Evolutionary conservation across 2,329 filamentous ascomycete species (phyloP).

Genomic region (Metarhizium brunneum): DNA sequence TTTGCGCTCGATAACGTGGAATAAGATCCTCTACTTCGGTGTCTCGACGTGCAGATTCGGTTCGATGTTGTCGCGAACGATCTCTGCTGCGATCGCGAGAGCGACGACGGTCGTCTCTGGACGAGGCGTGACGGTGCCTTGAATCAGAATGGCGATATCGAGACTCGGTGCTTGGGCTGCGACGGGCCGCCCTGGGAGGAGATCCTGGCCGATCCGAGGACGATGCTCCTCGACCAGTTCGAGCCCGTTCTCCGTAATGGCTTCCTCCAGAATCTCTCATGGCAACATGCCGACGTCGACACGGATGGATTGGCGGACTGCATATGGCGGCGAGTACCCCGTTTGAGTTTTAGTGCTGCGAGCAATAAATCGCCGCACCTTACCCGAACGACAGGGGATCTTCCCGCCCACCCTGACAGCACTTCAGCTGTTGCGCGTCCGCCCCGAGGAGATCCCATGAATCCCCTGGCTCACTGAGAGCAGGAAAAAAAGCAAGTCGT

Average conservation of each 20-base stretch:
- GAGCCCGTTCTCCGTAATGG: conserved; percentile 27
- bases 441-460: neutral
- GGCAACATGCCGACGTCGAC: conserved; percentile 29
- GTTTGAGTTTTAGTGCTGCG: conserved; percentile 30
- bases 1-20: conserved; percentile 25
- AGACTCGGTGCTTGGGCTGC: conserved; percentile 17
- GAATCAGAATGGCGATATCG: conserved; percentile 24
- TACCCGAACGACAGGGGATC: conserved; percentile 20
- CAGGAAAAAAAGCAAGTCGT: neutral
- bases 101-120: conserved; percentile 23
- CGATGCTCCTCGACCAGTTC: conserved; percentile 24
- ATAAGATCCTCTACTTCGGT: conserved; percentile 27
- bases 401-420: neutral
- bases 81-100: conserved; percentile 30
- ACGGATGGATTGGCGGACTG: conserved; percentile 22
- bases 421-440: neutral
- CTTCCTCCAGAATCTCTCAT: conserved; percentile 29
- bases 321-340: conserved; percentile 18
- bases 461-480: neutral
- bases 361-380: conserved; percentile 28
- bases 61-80: conserved; percentile 16
- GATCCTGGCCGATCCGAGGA: conserved; percentile 22
- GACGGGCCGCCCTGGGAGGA: conserved; percentile 21
- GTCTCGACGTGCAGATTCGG: conserved; percentile 17
- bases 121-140: conserved; percentile 18